Conservation (phyloP, 2,329 filamentous ascomycete species). For the Moelleriella libera region DNA sequence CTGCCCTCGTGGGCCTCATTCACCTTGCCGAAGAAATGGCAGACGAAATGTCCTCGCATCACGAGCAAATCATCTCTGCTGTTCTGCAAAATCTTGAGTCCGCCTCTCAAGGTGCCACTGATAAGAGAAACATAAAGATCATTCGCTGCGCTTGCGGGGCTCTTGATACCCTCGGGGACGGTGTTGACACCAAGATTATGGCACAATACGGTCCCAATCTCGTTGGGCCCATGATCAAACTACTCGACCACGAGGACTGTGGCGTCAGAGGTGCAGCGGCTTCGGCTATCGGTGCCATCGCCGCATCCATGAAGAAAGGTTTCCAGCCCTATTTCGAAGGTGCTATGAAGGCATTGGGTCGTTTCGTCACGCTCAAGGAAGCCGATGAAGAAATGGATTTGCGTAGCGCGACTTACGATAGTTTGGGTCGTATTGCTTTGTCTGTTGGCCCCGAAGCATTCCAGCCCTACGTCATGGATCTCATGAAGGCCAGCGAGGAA, state of each 20-base stretch:
- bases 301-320: constrained; percentile 64
- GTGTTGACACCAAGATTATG: constrained; percentile 66
- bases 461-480: constrained; percentile 76
- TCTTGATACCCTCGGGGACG: constrained; percentile 81
- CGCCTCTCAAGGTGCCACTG: constrained; percentile 52
- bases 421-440: constrained; percentile 81
- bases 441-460: constrained; percentile 79
- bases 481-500: constrained; percentile 89
- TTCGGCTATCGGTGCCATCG: constrained; percentile 81
- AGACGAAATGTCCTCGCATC: constrained; percentile 76
- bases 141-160: constrained; percentile 83
- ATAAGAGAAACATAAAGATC: constrained; percentile 69
- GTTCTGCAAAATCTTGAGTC: constrained; percentile 82
- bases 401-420: constrained; percentile 78
- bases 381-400: constrained; percentile 82
- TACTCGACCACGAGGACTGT: constrained; percentile 73
- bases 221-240: constrained; percentile 68
- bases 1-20: constrained; percentile 75
- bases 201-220: constrained; percentile 70
- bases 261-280: constrained; percentile 84
- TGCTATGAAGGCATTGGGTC: constrained; percentile 79
- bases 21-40: constrained; percentile 86
- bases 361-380: constrained; percentile 75
- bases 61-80: constrained; percentile 69
- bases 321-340: constrained; percentile 88